phyloP scores from a whole-genome alignment of 495 filamentous ascomycete species.

The Amorphotheca resinae region DNA sequence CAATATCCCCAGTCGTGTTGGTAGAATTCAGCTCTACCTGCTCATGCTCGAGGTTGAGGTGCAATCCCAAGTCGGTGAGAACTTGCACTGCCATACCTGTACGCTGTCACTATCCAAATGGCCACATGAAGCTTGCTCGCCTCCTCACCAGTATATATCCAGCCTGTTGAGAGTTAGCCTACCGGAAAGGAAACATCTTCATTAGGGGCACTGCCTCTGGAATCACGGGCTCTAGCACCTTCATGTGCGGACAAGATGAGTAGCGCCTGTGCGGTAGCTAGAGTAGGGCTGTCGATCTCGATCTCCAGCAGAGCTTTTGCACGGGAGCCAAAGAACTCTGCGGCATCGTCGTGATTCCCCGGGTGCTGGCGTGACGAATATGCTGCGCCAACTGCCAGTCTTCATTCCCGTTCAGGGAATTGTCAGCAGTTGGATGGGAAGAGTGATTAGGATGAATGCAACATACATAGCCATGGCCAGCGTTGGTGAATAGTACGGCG shows the following conservation, averaged over 20 bases:
- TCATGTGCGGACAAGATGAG: slow-evolving; percentile 37
- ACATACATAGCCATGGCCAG: slow-evolving; percentile 38
- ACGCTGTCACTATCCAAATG: too few species aligned
- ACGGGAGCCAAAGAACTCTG: slow-evolving; percentile 37
- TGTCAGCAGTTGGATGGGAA: too few species aligned
- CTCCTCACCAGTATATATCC: too few species aligned
- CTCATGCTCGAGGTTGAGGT: too few species aligned
- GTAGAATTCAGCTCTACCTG: too few species aligned
- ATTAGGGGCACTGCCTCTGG: too few species aligned
- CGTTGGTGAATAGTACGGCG: slow-evolving; percentile 37
- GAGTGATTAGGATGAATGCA: not conserved
- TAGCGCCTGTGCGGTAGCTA: slow-evolving; percentile 38
- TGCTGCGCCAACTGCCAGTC: slow-evolving; percentile 37
- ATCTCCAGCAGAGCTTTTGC: slow-evolving; percentile 37
- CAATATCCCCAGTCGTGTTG: too few species aligned
- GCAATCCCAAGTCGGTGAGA: too few species aligned
- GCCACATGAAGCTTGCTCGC: too few species aligned
- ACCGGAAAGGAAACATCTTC: too few species aligned
- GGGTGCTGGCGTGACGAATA: slow-evolving; percentile 26
- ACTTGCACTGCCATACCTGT: too few species aligned
- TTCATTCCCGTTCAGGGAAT: not conserved
- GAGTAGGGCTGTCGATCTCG: slow-evolving; percentile 36
- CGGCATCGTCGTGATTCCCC: slow-evolving; percentile 35
- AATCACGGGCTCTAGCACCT: slow-evolving; percentile 33
- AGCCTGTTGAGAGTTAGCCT: too few species aligned